Evolutionary conservation across 208 protist genomes (phyloP), one percentile per base, ranked within the genome.

Genomic region (Tritrichomonas foetus): DNA sequence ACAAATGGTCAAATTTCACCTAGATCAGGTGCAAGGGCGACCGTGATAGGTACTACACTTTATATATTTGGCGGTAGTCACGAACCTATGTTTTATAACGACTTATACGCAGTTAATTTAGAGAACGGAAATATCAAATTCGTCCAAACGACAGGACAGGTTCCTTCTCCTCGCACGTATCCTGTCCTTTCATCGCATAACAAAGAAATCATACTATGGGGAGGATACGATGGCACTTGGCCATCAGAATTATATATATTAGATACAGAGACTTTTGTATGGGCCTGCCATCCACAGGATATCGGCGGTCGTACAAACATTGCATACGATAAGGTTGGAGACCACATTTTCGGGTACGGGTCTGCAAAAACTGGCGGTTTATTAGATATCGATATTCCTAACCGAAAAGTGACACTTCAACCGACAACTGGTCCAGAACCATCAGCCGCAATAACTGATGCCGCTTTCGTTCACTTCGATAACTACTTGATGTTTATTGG

Each of bases 391-490:
- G 47, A 89, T 89, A 53, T 89, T 14, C 53, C 20, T 39, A 36
- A 89, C 20, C 41, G 44, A 3, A 57, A 33, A 89, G 47, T 57
- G 16, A 33, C 16, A 27, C 13, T 57, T 27, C 41, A 44, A 33
- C 78, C 25, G 20, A 89, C 78, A 39, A 89, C 78, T 39, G 78
- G 78, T 22, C 41, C 78, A 53, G 78, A 89, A 61, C 78, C 78
- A 39, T 47, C 78, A 41, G 27, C 78, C 5, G 2, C 44, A 39
- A 11, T 89, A 22, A 20, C 47, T 3, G 47, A 89, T 57, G 47
- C 41, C 36, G 25, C 78, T 22, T 20, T 89, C 8, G 47, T 89
- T 53, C 25, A 53, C 20, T 89, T 89, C 47, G 78, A 89, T 39
- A 44, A 53, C 39, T 89, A 57, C 57, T 57, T 89, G 14, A 89